phyloP scores from a whole-genome alignment of 129 eudicot species.

The Pittosporum tobira region DNA sequence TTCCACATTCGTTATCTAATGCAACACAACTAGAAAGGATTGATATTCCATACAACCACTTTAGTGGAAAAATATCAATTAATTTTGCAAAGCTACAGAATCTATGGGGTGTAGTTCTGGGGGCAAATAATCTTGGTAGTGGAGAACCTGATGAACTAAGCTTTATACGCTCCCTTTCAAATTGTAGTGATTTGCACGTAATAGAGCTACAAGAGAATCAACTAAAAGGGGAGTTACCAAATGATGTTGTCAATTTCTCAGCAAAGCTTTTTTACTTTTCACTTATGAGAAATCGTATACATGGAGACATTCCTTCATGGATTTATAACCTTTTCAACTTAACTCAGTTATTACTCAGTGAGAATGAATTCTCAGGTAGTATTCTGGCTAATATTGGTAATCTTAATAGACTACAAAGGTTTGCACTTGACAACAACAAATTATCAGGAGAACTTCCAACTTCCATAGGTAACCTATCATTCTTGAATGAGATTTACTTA shows the following conservation, averaged over 20 bases:
- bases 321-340: constrained; percentile 18
- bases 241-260: constrained; percentile 24
- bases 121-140: constrained; percentile 22
- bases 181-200: constrained; percentile 14
- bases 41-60: constrained; percentile 19
- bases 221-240: constrained; percentile 19
- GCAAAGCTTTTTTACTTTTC: constrained; percentile 4
- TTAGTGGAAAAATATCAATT: constrained; percentile 29
- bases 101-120: neutral
- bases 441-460: constrained; percentile 8
- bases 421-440: neutral
- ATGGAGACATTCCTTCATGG: constrained; percentile 22
- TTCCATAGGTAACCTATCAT: constrained; percentile 5
- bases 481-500: neutral
- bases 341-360: neutral
- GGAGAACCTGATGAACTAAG: constrained; percentile 27
- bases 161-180: constrained; percentile 16
- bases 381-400: neutral
- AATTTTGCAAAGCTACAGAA: constrained; percentile 10
- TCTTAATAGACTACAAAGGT: neutral
- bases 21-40: constrained; percentile 11
- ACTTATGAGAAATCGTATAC: constrained; percentile 3
- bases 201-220: constrained; percentile 19
- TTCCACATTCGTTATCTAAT: constrained; percentile 15
- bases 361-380: neutral